Percentiles rank a stretch among this genome's conserved stretches.
Conservation (phyloP, 1,139 yeast genomes). For the Debaryomyces robertsiae region DNA sequence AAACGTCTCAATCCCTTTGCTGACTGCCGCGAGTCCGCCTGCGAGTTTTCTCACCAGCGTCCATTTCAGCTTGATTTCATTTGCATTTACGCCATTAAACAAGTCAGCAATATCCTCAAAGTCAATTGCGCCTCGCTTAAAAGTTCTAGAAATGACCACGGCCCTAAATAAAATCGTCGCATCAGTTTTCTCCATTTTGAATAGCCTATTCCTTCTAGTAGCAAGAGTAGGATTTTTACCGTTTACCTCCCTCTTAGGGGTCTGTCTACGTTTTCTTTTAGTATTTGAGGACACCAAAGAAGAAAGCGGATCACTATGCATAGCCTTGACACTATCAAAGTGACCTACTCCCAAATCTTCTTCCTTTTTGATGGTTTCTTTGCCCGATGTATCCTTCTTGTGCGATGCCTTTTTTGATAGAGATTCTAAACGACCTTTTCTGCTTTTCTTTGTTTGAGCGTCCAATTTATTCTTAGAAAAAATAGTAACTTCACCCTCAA, state of each 20-base stretch:
- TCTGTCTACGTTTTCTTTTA: constrained; percentile 17
- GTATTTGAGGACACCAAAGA: constrained; percentile 27
- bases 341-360: constrained; percentile 10
- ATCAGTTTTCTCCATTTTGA: constrained; percentile 45
- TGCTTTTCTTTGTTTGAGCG: constrained; percentile 16
- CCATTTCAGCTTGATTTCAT: constrained; percentile 61
- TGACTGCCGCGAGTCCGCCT: constrained; percentile 56
- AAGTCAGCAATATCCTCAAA: constrained; percentile 57
- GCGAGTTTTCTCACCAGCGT: constrained; percentile 54
- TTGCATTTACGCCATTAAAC: constrained; percentile 39
- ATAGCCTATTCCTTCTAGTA: constrained; percentile 24
- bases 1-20: constrained; percentile 58
- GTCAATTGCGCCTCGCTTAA: constrained; percentile 51
- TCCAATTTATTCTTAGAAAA: constrained; percentile 18
- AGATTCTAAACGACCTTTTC: constrained; percentile 25
- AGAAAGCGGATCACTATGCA: constrained; percentile 18
- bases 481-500: constrained; percentile 36
- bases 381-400: constrained; percentile 8
- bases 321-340: too few species aligned
- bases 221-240: constrained; percentile 7
- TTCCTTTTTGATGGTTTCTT: constrained; percentile 10
- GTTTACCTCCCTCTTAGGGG: constrained; percentile 13
- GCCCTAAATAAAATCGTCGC: constrained; percentile 54
- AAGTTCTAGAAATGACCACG: constrained; percentile 64
- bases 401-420: constrained; percentile 16